A percentile compares a stretch with the other conserved stretches of the same genome.
These are phyloP conservation scores for Saccharomycopsis hybrid DNA, from an alignment of 1,139 yeast species.

Conservation along the genomic window DNA sequence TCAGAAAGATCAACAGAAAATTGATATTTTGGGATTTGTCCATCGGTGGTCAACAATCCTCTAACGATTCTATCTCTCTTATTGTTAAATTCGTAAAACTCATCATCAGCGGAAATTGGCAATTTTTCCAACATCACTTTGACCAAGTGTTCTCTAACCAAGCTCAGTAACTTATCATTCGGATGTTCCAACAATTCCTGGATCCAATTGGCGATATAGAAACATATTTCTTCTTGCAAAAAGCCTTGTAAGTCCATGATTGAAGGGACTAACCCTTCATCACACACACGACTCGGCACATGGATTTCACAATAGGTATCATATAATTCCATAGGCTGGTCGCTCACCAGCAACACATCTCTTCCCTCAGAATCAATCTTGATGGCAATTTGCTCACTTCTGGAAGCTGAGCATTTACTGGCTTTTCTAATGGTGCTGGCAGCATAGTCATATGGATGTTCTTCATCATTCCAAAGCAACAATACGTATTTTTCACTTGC, in stretches of 20 bases:
- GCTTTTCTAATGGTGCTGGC: slow-evolving; percentile 23
- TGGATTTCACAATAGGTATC: slow-evolving; percentile 5
- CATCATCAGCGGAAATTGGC: not conserved
- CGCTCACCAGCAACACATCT: slow-evolving; percentile 25
- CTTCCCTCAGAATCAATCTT: slow-evolving; percentile 34
- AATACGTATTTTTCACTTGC: slow-evolving; percentile 36
- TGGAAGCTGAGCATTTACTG: slow-evolving; percentile 9
- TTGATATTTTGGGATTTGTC: not conserved
- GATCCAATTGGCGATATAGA: slow-evolving; percentile 45
- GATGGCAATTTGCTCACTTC: slow-evolving; percentile 29
- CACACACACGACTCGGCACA: slow-evolving; percentile 1
- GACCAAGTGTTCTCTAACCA: not conserved
- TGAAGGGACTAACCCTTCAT: slow-evolving; percentile 50
- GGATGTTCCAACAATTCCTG: slow-evolving; percentile 28
- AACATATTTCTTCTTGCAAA: slow-evolving; percentile 41
- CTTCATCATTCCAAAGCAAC: slow-evolving; percentile 69
- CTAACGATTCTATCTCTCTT: not conserved
- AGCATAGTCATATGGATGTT: slow-evolving; percentile 51
- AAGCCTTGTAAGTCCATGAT: slow-evolving; percentile 44
- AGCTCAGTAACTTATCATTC: not conserved
- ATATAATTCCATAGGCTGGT: slow-evolving; percentile 3
- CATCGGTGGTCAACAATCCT: not conserved
- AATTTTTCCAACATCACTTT: not conserved
- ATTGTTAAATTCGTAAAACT: not conserved
- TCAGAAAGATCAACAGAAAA: too few relatives aligned